Evolutionary conservation across 2,329 filamentous ascomycete species (phyloP), one percentile per base, ranked within the genome.

Genomic region (Alternaria postmessia): DNA sequence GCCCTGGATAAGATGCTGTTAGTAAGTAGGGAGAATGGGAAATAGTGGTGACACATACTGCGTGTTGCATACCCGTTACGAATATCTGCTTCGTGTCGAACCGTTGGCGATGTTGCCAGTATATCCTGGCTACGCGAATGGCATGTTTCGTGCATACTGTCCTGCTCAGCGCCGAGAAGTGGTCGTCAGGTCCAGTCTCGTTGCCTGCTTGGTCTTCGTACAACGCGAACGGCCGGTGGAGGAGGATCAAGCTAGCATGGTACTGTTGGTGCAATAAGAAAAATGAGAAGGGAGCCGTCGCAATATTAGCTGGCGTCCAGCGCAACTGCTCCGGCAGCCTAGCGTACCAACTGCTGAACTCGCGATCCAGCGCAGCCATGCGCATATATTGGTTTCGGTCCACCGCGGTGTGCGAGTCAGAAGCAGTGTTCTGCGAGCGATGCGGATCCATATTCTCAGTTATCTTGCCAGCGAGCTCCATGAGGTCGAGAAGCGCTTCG

Each of bases 201-300:
- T 65, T 80, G 61, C 24, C 73, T 63, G 61, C 64, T 24, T 80
- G 75, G 28, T 81, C 78, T 12, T 81, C 81, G 59, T 86, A 86
- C 57, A 81, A 80, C 20, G 84, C 83, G 78, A 85, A 86, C 0
- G 84, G 83, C 1, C 84, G 77, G 64, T 86, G 85, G 6, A 86
- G 77, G 11, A 86, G 72, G 51, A 86, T 85, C 72, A 86, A 79
- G 49, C 80, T 81, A 11, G 81, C 81, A 53, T 86, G 84, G 57
- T 86, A 87, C 65, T 86, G 84, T 68, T 86, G 84, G 61, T 86
- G 84, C 8, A 86, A 73, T 8, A 86, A 68, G 67, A 86, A 86
- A 76, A 80, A 89, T 1, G 73, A 75, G 47, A 78, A 77, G 0
- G 75, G 76, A 4, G 75, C 77, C 3, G 67, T 72, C 4, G 71